A percentile compares a stretch with the other conserved stretches of the same genome.
These are phyloP conservation scores for Colletotrichum musae DNA, from an alignment of 2,329 filamentous ascomycete species.

Conservation along the genomic window DNA sequence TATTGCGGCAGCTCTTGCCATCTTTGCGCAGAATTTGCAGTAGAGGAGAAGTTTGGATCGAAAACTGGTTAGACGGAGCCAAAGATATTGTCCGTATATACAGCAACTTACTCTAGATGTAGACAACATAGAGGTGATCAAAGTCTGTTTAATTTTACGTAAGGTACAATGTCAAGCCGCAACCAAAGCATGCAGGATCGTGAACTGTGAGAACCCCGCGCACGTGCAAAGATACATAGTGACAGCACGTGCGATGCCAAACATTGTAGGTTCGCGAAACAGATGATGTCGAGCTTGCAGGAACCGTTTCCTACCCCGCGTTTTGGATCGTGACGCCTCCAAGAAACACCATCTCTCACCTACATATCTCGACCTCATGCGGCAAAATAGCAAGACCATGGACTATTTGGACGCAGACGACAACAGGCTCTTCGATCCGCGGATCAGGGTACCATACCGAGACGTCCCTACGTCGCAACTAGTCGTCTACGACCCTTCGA, in stretches of 20 bases:
- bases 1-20: slow-evolving; percentile 2
- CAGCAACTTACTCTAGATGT: too few species aligned
- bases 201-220: too few species aligned
- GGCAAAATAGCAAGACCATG: background rate
- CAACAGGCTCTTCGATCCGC: slow-evolving; percentile 7
- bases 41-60: background rate
- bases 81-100: too few species aligned
- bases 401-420: slow-evolving; percentile 15
- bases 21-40: slow-evolving; percentile 1
- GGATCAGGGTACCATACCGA: slow-evolving; percentile 7
- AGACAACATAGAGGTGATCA: too few species aligned
- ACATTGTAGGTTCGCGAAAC: background rate
- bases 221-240: background rate
- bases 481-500: slow-evolving; percentile 24
- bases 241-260: background rate
- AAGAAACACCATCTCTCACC: background rate
- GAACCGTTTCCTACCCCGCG: background rate
- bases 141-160: too few species aligned
- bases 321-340: background rate
- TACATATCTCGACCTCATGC: background rate
- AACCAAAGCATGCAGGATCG: background rate
- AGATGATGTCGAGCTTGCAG: background rate
- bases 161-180: too few species aligned
- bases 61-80: too few species aligned
- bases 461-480: slow-evolving; percentile 11